These are phyloP conservation scores for Candida nitratophila DNA, from an alignment of 805 yeast genomes.

Conservation along the genomic window DNA sequence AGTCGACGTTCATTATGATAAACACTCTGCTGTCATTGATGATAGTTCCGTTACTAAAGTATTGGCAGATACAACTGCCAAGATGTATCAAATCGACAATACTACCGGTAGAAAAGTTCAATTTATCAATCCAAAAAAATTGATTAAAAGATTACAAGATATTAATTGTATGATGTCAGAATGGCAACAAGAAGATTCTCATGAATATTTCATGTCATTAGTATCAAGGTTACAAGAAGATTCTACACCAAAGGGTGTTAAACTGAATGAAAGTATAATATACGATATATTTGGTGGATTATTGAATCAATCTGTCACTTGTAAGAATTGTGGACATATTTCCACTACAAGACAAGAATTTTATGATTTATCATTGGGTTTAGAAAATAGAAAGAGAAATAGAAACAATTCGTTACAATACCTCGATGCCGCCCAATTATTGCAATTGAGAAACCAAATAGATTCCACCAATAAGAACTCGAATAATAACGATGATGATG, in stretches of 20 bases:
- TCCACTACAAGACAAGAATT: conserved; percentile 89
- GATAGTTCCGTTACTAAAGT: conserved; percentile 56
- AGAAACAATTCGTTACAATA: conserved; percentile 22
- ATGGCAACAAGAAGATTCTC: conserved; percentile 98
- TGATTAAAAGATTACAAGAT: conserved; percentile 66
- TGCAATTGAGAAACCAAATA: conserved; percentile 20
- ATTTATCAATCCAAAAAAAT: conserved; percentile 67
- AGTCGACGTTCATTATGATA: conserved; percentile 51
- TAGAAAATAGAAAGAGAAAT: conserved; percentile 43
- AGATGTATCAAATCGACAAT: conserved; percentile 60
- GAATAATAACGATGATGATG: conserved; percentile 2
- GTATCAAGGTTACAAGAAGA: conserved; percentile 87
- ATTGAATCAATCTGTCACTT: conserved; percentile 75
- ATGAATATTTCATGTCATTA: conserved; percentile 92
- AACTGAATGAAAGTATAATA: conserved; percentile 71
- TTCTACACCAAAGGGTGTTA: conserved; percentile 82
- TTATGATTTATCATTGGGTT: conserved; percentile 82
- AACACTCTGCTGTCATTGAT: conserved; percentile 38
- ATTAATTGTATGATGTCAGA: conserved; percentile 94
- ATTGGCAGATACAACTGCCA: conserved; percentile 59
- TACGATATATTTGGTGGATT: conserved; percentile 95
- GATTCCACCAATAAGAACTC: conserved; percentile 13
- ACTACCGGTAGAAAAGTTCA: conserved; percentile 29
- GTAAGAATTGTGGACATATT: conserved; percentile 74
- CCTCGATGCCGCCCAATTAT: conserved; percentile 20